Evolutionary conservation across 2,329 filamentous ascomycete genomes (phyloP).

Genomic region (Trichoderma atroviride): DNA sequence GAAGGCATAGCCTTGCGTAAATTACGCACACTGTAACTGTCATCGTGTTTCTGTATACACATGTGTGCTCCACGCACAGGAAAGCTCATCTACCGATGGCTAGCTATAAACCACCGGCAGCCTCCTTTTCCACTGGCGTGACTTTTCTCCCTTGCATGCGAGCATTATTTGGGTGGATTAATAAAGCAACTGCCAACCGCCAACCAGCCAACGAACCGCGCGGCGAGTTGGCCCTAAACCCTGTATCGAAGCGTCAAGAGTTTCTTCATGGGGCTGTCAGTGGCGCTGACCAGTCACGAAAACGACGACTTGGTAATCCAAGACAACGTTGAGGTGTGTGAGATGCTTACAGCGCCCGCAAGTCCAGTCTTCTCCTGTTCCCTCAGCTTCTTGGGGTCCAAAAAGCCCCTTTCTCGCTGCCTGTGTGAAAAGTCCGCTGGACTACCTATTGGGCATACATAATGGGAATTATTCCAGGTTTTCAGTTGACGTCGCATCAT

Average conservation of each 20-base stretch:
- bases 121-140: background rate
- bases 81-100: background rate
- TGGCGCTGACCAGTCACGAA: background rate
- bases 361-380: background rate
- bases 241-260: background rate
- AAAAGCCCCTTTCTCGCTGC: background rate
- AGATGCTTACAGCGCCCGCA: conserved; percentile 11
- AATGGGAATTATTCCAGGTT: background rate
- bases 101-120: background rate
- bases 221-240: background rate
- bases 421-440: background rate
- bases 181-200: background rate
- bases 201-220: background rate
- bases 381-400: background rate
- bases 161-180: background rate
- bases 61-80: background rate
- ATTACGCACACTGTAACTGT: background rate
- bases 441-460: background rate
- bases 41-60: background rate
- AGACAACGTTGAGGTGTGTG: background rate
- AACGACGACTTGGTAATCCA: background rate
- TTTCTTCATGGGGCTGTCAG: background rate
- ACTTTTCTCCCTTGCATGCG: background rate
- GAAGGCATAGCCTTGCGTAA: background rate
- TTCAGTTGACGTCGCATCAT: background rate